Conservation (phyloP, 1,139 yeast species). For the Lodderomyces elongisporus region DNA sequence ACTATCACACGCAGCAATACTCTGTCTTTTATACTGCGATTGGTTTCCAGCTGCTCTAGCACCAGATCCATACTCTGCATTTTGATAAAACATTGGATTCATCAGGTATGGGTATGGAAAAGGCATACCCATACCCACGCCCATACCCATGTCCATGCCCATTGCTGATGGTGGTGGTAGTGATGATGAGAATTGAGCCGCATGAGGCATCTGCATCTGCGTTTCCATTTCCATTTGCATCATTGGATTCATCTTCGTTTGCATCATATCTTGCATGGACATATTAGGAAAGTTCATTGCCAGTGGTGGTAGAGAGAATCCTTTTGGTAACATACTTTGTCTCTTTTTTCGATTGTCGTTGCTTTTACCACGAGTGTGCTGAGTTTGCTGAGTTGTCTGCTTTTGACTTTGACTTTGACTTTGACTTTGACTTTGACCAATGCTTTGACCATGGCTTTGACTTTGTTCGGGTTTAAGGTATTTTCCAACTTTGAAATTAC, state of each 20-base stretch:
- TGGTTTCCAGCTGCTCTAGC: conserved; percentile 12
- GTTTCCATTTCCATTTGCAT: no score
- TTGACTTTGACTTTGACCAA: no score
- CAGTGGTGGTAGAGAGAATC: not conserved
- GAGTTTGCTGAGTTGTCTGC: no score
- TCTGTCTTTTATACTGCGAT: conserved; percentile 2
- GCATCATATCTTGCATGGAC: conserved; percentile 5
- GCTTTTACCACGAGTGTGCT: no score
- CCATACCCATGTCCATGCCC: conserved; percentile 3
- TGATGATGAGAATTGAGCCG: no score
- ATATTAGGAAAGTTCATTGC: conserved; percentile 1
- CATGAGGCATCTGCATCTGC: no score
- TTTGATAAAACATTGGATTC: conserved; percentile 16
- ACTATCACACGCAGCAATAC: not conserved
- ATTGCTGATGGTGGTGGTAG: no score
- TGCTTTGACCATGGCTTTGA: no score
- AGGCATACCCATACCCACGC: conserved; percentile 13
- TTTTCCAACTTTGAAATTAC: conserved; percentile 33
- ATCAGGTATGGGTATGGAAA: conserved; percentile 1
- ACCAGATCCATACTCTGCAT: conserved; percentile 20
- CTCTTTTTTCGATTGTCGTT: conserved; percentile 8
- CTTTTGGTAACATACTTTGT: not conserved
- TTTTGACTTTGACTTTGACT: no score
- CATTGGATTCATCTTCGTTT: conserved; percentile 6
- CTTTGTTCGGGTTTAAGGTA: no score